phyloP scores from a whole-genome alignment of 2,329 filamentous ascomycete genomes.

The Lachnellula arida region DNA sequence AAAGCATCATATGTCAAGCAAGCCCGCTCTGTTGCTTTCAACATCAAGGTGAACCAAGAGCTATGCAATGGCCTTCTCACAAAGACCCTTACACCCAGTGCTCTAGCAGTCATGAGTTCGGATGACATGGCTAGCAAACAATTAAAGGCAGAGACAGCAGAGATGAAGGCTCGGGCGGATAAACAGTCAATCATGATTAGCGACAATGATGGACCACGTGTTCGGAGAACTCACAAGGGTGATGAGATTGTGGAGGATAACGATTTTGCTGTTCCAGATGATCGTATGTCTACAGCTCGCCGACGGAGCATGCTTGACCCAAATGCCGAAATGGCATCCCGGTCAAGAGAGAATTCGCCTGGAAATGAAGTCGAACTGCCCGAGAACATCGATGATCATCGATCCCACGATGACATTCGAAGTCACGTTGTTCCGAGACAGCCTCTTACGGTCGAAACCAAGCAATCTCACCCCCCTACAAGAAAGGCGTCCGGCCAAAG shows the following conservation, averaged over 20 bases:
- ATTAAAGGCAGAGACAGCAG: slow-evolving; percentile 70
- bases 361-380: slow-evolving; percentile 31
- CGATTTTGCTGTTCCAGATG: slow-evolving; percentile 37
- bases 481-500: slow-evolving; percentile 24
- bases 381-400: slow-evolving; percentile 27
- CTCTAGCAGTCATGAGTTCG: slow-evolving; percentile 79
- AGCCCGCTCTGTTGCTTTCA: slow-evolving; percentile 73
- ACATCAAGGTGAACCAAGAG: slow-evolving; percentile 82
- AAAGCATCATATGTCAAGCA: slow-evolving; percentile 54
- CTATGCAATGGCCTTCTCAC: slow-evolving; percentile 72
- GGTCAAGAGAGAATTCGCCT: slow-evolving; percentile 35
- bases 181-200: slow-evolving; percentile 80
- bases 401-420: slow-evolving; percentile 26
- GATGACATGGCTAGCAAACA: slow-evolving; percentile 92
- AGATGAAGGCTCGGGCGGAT: slow-evolving; percentile 72
- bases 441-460: slow-evolving; percentile 31
- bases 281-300: slow-evolving; percentile 25
- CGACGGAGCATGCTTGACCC: slow-evolving; percentile 38
- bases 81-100: slow-evolving; percentile 65
- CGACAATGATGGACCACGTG: slow-evolving; percentile 63
- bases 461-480: slow-evolving; percentile 9
- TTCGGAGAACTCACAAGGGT: slow-evolving; percentile 89
- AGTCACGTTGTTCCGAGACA: slow-evolving; percentile 22
- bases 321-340: slow-evolving; percentile 30
- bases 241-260: slow-evolving; percentile 86